Evolutionary conservation across 768 basidiomycete genomes (phyloP), one percentile per base, ranked within the genome.

Genomic region (Ramaria rubella): DNA sequence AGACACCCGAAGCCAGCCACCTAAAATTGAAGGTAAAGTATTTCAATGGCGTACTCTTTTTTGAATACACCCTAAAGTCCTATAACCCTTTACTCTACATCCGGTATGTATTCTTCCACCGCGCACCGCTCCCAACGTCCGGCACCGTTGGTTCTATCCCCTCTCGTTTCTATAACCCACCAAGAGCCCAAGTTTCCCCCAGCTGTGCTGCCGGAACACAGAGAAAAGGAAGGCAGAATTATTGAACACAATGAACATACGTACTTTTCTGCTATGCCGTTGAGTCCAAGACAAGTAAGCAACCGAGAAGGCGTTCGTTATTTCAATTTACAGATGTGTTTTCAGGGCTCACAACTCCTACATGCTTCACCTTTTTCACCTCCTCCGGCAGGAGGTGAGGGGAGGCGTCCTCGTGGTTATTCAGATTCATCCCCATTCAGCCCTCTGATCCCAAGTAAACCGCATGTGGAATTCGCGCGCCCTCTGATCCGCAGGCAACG

Each of bases 211-310:
- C 19, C 38, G 38, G 38, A 40, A 17, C 38, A 40, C 15, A 40
- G 19, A 15, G 63, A 52, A 38, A 57, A 31, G 30, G 63, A 61
- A 48, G 60, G 59, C 44, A 38, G 19, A 21, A 46, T 63, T 14
- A 40, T 61, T 31, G 31, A 30, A 38, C 31, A 52, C 15, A 9
- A 31, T 31, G 50, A 52, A 14, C 50, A 46, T 21, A 46, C 30
- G 17, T 31, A 40, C 15, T 15, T 17, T 40, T 40, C 38, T 19
- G 38, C 38, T 40, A 4, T 40, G 19, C 38, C 38, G 15, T 40
- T 40, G 38, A 40, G 38, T 40, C 38, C 38, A 17, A 14, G 38
- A 40, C 38, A 40, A 17, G 38, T 40, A 17, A 40, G 38, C 38
- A 40, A 15, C 15, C 38, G 19, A 17, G 15, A 40, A 17, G 15